A percentile compares a stretch with the other conserved stretches of the same genome.
Conservation (phyloP, 768 basidiomycete species). For the Dioszegia crocea region DNA sequence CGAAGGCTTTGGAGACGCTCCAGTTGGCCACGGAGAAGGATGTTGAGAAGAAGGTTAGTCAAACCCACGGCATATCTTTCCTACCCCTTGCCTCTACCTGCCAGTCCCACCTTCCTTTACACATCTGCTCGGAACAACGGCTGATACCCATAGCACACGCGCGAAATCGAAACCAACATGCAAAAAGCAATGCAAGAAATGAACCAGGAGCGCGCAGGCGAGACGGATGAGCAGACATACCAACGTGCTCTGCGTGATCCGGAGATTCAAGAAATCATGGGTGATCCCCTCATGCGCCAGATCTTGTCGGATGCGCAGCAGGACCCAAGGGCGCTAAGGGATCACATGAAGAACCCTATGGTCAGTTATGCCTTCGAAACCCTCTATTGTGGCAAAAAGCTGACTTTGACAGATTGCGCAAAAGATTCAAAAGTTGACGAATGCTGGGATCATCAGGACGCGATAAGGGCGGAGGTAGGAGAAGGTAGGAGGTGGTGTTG, state of each 20-base stretch:
- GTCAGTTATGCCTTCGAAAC: constrained; percentile 16
- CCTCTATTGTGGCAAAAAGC: neutral
- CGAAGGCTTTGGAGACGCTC: constrained; percentile 75
- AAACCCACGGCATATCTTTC: neutral
- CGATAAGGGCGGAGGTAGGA: constrained; percentile 18
- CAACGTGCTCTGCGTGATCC: constrained; percentile 96
- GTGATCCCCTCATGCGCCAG: constrained; percentile 80
- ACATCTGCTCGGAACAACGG: neutral
- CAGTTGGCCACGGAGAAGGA: constrained; percentile 76
- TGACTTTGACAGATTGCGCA: constrained; percentile 20
- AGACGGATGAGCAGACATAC: constrained; percentile 88
- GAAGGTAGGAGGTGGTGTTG: too few species aligned
- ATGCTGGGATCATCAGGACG: constrained; percentile 89
- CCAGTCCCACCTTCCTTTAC: neutral
- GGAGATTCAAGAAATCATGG: constrained; percentile 61
- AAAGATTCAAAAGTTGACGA: constrained; percentile 54
- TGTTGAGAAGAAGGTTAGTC: constrained; percentile 61
- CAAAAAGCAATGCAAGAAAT: constrained; percentile 75
- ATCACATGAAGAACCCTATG: constrained; percentile 83
- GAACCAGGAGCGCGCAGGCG: constrained; percentile 70
- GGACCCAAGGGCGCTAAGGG: constrained; percentile 81
- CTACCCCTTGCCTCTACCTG: neutral
- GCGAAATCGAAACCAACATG: constrained; percentile 77
- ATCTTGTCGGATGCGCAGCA: constrained; percentile 90
- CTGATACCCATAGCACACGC: constrained; percentile 55